These are phyloP conservation scores for Canna indica DNA, from an alignment of 176 grass and related monocot genomes.

Conservation along the genomic window DNA sequence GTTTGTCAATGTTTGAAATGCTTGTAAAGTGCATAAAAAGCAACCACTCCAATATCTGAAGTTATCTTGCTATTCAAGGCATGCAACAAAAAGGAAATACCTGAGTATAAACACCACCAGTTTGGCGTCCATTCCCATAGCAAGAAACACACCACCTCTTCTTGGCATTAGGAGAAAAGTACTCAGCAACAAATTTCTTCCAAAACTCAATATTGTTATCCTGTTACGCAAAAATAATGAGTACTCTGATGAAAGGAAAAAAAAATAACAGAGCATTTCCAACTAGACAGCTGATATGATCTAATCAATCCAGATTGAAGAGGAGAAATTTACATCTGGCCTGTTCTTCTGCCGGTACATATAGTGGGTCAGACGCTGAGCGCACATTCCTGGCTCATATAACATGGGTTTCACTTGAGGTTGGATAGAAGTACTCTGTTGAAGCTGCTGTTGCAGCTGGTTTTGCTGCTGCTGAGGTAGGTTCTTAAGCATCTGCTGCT, in stretches of 20 bases:
- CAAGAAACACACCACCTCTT: constrained; percentile 30
- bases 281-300: constrained; percentile 1
- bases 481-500: constrained; percentile 19
- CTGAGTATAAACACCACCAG: constrained; percentile 94
- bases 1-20: background rate
- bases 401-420: constrained; percentile 15
- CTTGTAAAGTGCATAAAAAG: background rate
- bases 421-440: constrained; percentile 11
- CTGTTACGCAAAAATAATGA: background rate
- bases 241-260: background rate
- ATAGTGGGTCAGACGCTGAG: constrained; percentile 24
- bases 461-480: constrained; percentile 24
- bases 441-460: constrained; percentile 24
- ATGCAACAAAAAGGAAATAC: constrained; percentile 19
- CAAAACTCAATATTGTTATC: constrained; percentile 35
- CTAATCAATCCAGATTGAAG: background rate
- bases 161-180: constrained; percentile 26
- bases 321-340: constrained; percentile 21
- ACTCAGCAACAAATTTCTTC: constrained; percentile 25
- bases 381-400: constrained; percentile 38
- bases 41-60: background rate
- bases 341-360: constrained; percentile 36
- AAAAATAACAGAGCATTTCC: background rate
- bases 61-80: background rate
- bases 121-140: constrained; percentile 63